Conservation (phyloP, 1,139 yeast species). For the Yamadazyma oceani region DNA sequence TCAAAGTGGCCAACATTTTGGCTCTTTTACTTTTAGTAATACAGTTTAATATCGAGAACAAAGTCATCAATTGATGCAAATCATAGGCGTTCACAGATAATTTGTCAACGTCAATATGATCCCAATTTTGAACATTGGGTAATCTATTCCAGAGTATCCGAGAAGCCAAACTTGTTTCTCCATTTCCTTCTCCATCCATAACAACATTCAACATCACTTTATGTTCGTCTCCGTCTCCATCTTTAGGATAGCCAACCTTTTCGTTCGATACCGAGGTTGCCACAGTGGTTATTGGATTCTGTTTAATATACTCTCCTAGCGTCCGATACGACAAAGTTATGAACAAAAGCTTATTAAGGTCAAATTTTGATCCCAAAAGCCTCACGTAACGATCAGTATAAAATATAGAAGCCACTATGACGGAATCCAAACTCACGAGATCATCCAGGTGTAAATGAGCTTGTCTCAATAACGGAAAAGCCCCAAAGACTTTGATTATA, state of each 20-base stretch:
- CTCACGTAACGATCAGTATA: conserved; percentile 27
- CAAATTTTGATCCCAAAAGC: conserved; percentile 19
- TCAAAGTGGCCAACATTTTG: conserved; percentile 19
- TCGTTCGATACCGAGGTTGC: not conserved
- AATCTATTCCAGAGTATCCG: conserved; percentile 11
- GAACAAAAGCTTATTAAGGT: conserved; percentile 28
- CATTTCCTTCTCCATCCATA: conserved; percentile 1
- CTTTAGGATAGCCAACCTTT: too few relatives aligned
- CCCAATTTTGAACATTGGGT: conserved; percentile 21
- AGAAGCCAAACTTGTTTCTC: not conserved
- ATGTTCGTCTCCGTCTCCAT: not conserved
- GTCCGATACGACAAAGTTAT: conserved; percentile 18
- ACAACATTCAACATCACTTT: conserved; percentile 5
- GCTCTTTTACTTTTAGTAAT: conserved; percentile 23
- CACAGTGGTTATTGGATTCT: not conserved
- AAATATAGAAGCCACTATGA: conserved; percentile 26
- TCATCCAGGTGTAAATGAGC: conserved; percentile 6
- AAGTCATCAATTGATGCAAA: conserved; percentile 40
- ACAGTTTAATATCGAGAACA: conserved; percentile 36
- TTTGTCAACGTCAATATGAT: conserved; percentile 29
- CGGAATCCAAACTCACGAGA: conserved; percentile 22
- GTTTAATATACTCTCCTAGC: not conserved
- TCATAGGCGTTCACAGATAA: conserved; percentile 34
- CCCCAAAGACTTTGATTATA: conserved; percentile 28
- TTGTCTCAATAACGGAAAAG: conserved; percentile 31